These are phyloP conservation scores for Plasmodium fragile DNA, from an alignment of 169 alveolate genomes.

Conservation along the genomic window DNA sequence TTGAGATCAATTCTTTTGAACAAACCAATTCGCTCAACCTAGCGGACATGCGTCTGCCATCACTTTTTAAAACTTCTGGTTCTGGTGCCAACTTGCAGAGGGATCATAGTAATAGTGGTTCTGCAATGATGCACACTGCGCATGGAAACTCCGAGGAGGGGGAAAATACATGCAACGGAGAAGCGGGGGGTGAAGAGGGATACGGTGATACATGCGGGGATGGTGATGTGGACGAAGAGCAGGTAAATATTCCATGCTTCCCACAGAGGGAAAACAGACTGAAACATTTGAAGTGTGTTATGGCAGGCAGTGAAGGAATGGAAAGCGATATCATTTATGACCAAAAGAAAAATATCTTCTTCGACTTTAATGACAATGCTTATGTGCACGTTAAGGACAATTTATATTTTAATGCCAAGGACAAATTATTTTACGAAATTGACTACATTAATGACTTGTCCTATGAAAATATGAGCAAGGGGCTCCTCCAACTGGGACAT, in stretches of 20 bases:
- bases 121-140: neutral
- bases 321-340: constrained; percentile 68
- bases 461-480: constrained; percentile 19
- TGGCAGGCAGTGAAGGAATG: constrained; percentile 14
- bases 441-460: constrained; percentile 18
- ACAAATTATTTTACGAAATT: constrained; percentile 53
- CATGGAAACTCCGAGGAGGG: neutral
- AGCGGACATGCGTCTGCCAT: constrained; percentile 12
- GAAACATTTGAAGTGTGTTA: constrained; percentile 17
- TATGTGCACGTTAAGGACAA: constrained; percentile 38
- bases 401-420: constrained; percentile 50
- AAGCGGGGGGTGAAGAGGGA: neutral
- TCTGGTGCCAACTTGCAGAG: neutral
- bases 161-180: neutral
- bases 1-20: constrained; percentile 6
- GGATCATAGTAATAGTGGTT: neutral
- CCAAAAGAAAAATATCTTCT: constrained; percentile 37
- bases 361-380: constrained; percentile 54
- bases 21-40: neutral
- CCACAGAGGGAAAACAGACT: neutral
- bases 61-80: neutral
- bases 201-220: neutral
- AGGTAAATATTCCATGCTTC: constrained; percentile 20
- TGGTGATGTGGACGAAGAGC: neutral
- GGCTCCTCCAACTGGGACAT: neutral